Evolutionary conservation across 208 protist genomes (phyloP), one percentile per base, ranked within the genome.

Genomic region (Crithidia expoeki): DNA sequence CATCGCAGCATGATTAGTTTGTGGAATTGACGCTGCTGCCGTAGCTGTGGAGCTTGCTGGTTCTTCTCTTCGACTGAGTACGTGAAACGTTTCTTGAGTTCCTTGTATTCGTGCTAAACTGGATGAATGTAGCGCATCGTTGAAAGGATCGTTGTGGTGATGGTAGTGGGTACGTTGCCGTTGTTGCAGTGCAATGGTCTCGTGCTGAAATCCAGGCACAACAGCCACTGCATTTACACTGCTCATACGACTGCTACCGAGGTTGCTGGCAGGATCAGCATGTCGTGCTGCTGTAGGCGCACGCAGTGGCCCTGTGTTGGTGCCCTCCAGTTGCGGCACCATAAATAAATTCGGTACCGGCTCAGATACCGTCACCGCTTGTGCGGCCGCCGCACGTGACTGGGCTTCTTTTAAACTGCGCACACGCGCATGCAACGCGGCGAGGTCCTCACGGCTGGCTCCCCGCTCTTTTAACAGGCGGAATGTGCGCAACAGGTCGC

Each of bases 401-500:
- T 82, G 77, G 2, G 64, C 51, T 19, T 66, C 52, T 47, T 70
- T 79, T 19, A 86, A 65, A 28, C 60, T 56, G n/a, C 53, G 52
- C 19, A 86, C 76, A 10, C 62, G 70, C 17, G 25, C 19, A 51
- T 65, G 69, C 11, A 85, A 60, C 30, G 65, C 66, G n/a, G 72
- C 61, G 23, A 79, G 71, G 49, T 62, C 66, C 0, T 58, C 71
- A 12, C 67, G 65, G 44, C 71, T 75, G 21, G 72, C 81, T 25
- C 81, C 81, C 10, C 74, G 49, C 33, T 83, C 76, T 38, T 88
- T 88, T 21, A 88, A 36, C 4, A 40, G 55, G 11, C 76, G 61
- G 23, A 85, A 81, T 27, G 68, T 71, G 33, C 73, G 68, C 38
- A 88, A 67, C 10, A 88, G 72, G 25, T 74, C 42, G 28, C 73